Percentiles rank a stretch among this genome's conserved stretches.
Conservation (phyloP, 768 basidiomycete genomes). For the Pleurotus citrinopileatus region DNA sequence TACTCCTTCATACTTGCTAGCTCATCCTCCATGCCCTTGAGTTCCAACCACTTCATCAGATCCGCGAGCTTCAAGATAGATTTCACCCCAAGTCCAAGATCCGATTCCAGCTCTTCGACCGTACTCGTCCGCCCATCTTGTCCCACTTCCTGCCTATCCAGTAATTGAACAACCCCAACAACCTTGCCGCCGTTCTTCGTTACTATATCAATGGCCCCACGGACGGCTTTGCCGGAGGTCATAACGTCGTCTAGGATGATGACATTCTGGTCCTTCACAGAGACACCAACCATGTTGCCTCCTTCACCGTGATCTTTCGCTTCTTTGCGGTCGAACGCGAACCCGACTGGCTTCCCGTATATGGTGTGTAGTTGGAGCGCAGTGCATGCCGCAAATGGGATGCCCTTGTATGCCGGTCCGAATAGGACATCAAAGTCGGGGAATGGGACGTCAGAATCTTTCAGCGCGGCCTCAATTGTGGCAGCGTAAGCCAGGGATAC, state of each 20-base stretch:
- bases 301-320: constrained; percentile 96
- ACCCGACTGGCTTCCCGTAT: constrained; percentile 64
- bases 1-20: constrained; percentile 76
- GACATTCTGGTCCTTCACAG: constrained; percentile 77
- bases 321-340: constrained; percentile 94
- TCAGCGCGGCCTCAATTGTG: constrained; percentile 60
- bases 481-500: constrained; percentile 82
- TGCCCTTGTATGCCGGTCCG: constrained; percentile 97
- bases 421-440: constrained; percentile 80
- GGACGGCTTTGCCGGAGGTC: constrained; percentile 87
- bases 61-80: constrained; percentile 86
- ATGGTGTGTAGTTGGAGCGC: constrained; percentile 69
- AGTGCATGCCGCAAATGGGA: constrained; percentile 86
- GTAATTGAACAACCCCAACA: constrained; percentile 82
- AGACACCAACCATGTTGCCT: constrained; percentile 83
- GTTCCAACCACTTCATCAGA: constrained; percentile 76
- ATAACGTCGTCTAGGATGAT: constrained; percentile 96
- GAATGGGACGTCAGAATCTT: constrained; percentile 24
- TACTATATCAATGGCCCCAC: constrained; percentile 78
- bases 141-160: constrained; percentile 87
- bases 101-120: constrained; percentile 75
- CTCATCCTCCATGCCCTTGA: constrained; percentile 57
- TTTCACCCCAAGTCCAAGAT: constrained; percentile 68
- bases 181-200: constrained; percentile 68
- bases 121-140: constrained; percentile 67